Evolutionary conservation across 768 basidiomycete species (phyloP).

Genomic region (Leccinum obscurum): DNA sequence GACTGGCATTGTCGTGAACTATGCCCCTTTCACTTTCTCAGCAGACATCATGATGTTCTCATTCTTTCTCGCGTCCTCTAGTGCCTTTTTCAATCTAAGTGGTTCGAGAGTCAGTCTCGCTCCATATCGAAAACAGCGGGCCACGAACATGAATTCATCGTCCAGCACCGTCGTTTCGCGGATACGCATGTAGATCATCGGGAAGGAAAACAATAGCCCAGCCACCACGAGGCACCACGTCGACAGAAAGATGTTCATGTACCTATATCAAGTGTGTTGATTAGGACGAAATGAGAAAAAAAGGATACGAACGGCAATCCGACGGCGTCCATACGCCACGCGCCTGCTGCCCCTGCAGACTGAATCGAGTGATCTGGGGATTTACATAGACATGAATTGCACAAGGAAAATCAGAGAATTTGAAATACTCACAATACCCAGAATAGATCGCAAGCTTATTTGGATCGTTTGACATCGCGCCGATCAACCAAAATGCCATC

Average conservation of each 20-base stretch:
- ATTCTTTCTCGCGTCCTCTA: background rate
- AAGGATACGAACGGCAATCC: constrained; percentile 53
- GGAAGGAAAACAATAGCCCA: constrained; percentile 64
- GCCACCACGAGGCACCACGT: constrained; percentile 68
- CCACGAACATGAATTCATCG: constrained; percentile 55
- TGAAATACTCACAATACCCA: constrained; percentile 75
- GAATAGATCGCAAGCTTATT: constrained; percentile 74
- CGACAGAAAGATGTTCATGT: constrained; percentile 70
- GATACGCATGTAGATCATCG: constrained; percentile 70
- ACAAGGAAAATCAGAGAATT: constrained; percentile 25
- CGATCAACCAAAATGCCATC: constrained; percentile 75
- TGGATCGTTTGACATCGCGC: constrained; percentile 80
- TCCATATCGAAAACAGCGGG: background rate
- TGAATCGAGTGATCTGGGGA: constrained; percentile 69
- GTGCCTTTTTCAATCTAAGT: constrained; percentile 7
- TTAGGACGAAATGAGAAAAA: background rate
- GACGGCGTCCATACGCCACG: constrained; percentile 71
- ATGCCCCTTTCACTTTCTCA: background rate
- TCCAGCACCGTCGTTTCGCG: constrained; percentile 53
- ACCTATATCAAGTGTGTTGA: constrained; percentile 28
- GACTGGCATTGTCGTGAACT: background rate
- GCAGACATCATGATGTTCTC: background rate
- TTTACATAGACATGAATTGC: too few relatives aligned
- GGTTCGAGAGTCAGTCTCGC: background rate
- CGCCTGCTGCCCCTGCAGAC: constrained; percentile 69